Base-by-base conservation (phyloP, 148 eudicot species). In the Diospyros lotus region DNA sequence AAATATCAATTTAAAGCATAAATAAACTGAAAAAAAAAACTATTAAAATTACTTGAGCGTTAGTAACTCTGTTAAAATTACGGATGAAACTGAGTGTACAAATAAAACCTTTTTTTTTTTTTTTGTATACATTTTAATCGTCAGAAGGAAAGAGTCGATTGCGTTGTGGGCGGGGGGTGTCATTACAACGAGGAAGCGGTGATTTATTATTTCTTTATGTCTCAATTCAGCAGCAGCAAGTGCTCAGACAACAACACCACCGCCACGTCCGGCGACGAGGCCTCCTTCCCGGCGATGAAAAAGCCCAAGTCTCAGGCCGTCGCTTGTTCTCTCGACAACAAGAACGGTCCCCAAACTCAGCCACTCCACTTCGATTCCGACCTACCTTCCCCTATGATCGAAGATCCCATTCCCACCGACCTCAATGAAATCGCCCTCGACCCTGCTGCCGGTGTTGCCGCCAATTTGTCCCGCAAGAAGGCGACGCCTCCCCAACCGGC, bases 401-500 rank as follows among this genome's bases (percentile, higher is more conserved):
- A 80, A 15, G 87, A 84, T 70, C 80, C 81, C 56, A 75, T 2
- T 70, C 80, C 81, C 56, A 75, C 2, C 63, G 10, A 64, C 58
- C 73, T 78, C 13, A 65, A 60, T 68, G 78, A 64, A 55, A 55
- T 38, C 73, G 73, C 55, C 64, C 56, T 28, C 11, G 28, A 61
- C 6, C 53, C 75, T 80, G 63, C 76, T 53, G 82, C 80, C 4
- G 86, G 87, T 5, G 77, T 76, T 18, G 81, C 90, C n/a, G 75
- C 96, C 54, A 95, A 95, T 87, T 82, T 92, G 82, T 73, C 90
- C 1, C 82, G 97, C 10, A 95, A 95, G 77, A 95, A 95, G 90
- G 99, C 99, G 3, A 84, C 88, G 3, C 91, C 92, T 9, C 97
- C 99, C 58, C 89, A 90, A 71, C 97, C 99, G 5, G 64, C 91